phyloP scores from a whole-genome alignment of 179 eudicot genomes.

The Corrigiola litoralis region DNA sequence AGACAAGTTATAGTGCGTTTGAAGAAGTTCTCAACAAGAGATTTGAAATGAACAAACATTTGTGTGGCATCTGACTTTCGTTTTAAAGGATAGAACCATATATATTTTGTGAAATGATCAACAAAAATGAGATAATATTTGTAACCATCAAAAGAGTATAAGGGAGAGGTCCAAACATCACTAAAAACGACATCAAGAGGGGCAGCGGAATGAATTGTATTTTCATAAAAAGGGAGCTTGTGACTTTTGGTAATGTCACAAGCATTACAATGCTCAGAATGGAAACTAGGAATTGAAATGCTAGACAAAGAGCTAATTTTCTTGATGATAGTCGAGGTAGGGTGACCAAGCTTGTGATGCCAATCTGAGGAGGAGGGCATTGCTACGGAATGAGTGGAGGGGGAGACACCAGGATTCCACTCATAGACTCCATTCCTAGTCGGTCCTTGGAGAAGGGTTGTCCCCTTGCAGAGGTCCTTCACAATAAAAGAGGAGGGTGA shows the following conservation, averaged over 20 bases:
- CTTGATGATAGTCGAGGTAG: too few species aligned
- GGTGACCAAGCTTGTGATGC: not conserved
- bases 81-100: not conserved
- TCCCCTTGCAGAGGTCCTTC: not conserved
- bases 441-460: not conserved
- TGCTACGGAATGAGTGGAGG: not conserved
- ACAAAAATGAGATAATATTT: too few species aligned
- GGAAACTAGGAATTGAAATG: not conserved
- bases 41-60: not conserved
- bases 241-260: not conserved
- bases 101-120: too few species aligned
- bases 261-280: not conserved
- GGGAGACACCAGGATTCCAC: not conserved
- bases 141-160: not conserved
- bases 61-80: not conserved
- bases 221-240: not conserved
- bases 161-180: not conserved
- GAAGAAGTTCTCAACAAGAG: not conserved
- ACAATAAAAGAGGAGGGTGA: not conserved
- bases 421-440: not conserved
- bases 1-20: not conserved
- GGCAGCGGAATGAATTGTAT: not conserved
- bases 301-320: not conserved
- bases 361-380: not conserved
- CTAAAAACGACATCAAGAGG: not conserved